Evolutionary conservation across 805 yeast species (phyloP), one percentile per base, ranked within the genome.

Genomic region (Cyberlindnera subsufficiens): DNA sequence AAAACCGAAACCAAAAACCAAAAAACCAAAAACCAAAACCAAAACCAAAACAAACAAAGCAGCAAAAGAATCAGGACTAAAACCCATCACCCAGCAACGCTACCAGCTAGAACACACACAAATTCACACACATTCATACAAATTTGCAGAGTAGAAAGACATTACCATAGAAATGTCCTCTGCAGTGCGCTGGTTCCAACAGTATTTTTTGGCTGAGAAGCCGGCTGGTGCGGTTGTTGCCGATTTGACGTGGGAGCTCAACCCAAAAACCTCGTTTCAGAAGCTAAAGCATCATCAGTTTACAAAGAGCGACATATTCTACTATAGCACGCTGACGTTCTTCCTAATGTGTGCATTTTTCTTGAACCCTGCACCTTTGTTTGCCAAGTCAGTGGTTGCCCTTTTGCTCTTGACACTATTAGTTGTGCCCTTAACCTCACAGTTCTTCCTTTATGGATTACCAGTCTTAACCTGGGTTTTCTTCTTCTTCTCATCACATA

Each of bases 401-500:
- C 38, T 74, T 19, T 66, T 77, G 32, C 62, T 72, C 30, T 44
- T 68, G 17, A n/a, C 20, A 19, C 52, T 73, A 10, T 68, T 85
- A 47, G 65, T 84, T 39, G 56, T 89, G 13, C 98, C 98, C 7
- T 62, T 84, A 35, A 79, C 93, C 2, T 74, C 85, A 7, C 97
- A 91, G 62, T 88, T 90, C 60, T 86, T 87, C 62, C 70, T 87
- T 40, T 80, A 80, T 53, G 93, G 88, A 13, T 64, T 86, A 57
- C 97, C 97, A 4, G 79, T 91, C 18, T 75, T 82, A 42, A 72
- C 95, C 3, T 90, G 96, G 96, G 74, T 87, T 51, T 78, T 88
- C 19, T 71, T 91, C 40, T 90, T 82, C 65, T 88, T 85, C 65
- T 75, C 83, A 20, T 80, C 89, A 35, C 74, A 86, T 14, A 81